These are phyloP conservation scores for Pythium aristosporum DNA, from an alignment of 352 stramenopile genomes.

Conservation along the genomic window DNA sequence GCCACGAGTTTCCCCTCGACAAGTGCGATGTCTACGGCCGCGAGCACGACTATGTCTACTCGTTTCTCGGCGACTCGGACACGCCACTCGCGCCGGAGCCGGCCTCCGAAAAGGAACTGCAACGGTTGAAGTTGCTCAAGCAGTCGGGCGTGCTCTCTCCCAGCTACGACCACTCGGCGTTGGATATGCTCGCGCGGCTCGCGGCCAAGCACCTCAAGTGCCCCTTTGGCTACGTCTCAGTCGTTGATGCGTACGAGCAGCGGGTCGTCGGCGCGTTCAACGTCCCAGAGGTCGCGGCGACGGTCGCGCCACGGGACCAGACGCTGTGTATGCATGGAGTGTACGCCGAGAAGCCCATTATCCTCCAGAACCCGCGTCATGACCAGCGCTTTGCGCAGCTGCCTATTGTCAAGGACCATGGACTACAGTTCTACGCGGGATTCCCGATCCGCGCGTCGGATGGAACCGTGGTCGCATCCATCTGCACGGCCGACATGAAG, in stretches of 20 bases:
- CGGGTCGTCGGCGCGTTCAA: slow-evolving; percentile 49
- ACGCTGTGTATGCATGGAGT: slow-evolving; percentile 50
- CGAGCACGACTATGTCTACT: slow-evolving; percentile 51
- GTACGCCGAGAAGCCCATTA: slow-evolving; percentile 60
- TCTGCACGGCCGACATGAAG: slow-evolving; percentile 41
- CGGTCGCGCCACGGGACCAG: slow-evolving; percentile 41
- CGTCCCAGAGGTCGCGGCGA: slow-evolving; percentile 25
- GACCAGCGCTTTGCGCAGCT: slow-evolving; percentile 66
- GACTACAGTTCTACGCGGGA: slow-evolving; percentile 62
- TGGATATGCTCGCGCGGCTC: slow-evolving; percentile 57
- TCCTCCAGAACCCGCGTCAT: slow-evolving; percentile 61
- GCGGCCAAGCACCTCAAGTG: slow-evolving; percentile 52
- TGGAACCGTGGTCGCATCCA: slow-evolving; percentile 43
- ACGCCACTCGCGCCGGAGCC: slow-evolving; percentile 49
- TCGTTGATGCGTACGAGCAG: slow-evolving; percentile 40
- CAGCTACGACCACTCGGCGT: slow-evolving; percentile 43
- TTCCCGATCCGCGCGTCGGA: slow-evolving; percentile 54
- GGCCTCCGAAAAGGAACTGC: slow-evolving; percentile 35
- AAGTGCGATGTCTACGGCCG: slow-evolving; percentile 30
- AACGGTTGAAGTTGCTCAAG: slow-evolving; percentile 47
- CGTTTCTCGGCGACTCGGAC: slow-evolving; percentile 31
- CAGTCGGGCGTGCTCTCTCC: slow-evolving; percentile 40
- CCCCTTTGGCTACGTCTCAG: slow-evolving; percentile 63
- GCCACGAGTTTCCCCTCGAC: background rate
- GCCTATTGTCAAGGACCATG: slow-evolving; percentile 40